Base-by-base conservation (phyloP, 2,329 filamentous ascomycete genomes). In the Epichloe baconii region DNA sequence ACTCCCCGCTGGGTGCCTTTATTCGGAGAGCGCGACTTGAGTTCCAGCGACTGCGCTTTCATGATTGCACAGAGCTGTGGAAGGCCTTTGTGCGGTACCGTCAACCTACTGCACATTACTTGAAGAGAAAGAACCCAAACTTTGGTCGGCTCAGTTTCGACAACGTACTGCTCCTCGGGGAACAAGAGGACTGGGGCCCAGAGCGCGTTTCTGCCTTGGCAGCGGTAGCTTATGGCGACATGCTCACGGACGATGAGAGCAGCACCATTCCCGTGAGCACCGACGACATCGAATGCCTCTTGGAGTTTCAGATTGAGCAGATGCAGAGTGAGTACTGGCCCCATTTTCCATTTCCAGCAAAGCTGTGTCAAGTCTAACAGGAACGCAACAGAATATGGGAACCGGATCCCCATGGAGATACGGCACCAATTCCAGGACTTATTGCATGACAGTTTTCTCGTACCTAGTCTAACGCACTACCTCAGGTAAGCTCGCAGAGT, bases 301-400 rank as follows among this genome's bases (percentile, higher is more conserved):
- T 97, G 19, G 88, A 94, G 57, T 94, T 93, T 58, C 90, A 95
- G 62, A 83, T 97, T 38, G 83, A 87, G 56, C 82, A 88, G 64
- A 81, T 96, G 70, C 90, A 96, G 64, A 86, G 85, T 84, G 68
- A 61, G 72, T 67, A 14, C 31, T 36, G 11, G 15, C 21, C 17
- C 40, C 7, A 14, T 17, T 11, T 12, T 31, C 31, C 31, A 4
- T 11, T 12, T 31, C 8, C 31, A 10, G 14, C 31, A 12, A 34
- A 10, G 17, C 21, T 46, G 21, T 41, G 37, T n/a, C 11, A 5
- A n/a, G 12, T 15, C 37, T 43, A 5, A 36, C 21, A 21, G 23
- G 15, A 23, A n/a, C 14, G 31, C 35, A 40, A 15, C 48, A 88
- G 84, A 81, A 63, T 79, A 85, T 57, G 91, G 91, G 10, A 85